Evolutionary conservation across 2,329 filamentous ascomycete species (phyloP).

Genomic region (Neoascochyta sp.): DNA sequence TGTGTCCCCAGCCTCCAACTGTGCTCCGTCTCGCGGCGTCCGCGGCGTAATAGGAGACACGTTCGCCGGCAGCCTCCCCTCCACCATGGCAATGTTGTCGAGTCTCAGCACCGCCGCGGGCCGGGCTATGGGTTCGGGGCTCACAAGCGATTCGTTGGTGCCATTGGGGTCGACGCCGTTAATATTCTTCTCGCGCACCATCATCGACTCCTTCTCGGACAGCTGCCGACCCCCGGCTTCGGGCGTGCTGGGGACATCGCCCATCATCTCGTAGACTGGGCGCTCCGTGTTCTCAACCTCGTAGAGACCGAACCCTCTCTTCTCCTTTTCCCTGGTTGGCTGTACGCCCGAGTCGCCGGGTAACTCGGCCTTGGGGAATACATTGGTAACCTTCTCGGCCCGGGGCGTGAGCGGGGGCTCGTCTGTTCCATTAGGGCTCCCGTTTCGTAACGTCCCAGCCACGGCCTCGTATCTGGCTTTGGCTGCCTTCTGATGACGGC

Average conservation of each 20-base stretch:
- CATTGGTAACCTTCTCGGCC: slow-evolving; percentile 23
- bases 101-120: slow-evolving; percentile 3
- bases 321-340: slow-evolving; percentile 14
- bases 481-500: slow-evolving; percentile 21
- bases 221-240: slow-evolving; percentile 48
- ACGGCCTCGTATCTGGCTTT: slow-evolving; percentile 25
- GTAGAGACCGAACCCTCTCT: slow-evolving; percentile 12
- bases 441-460: slow-evolving; percentile 15
- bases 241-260: slow-evolving; percentile 53
- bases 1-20: slow-evolving; percentile 29
- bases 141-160: slow-evolving; percentile 12
- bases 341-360: slow-evolving; percentile 26
- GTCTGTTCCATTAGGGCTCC: slow-evolving; percentile 16
- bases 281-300: slow-evolving; percentile 39
- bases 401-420: slow-evolving; percentile 21
- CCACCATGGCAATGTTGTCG: slow-evolving; percentile 28
- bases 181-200: slow-evolving; percentile 44
- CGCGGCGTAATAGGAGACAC: slow-evolving; percentile 33
- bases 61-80: slow-evolving; percentile 17
- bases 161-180: slow-evolving; percentile 43
- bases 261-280: slow-evolving; percentile 50
- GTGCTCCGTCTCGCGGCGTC: slow-evolving; percentile 30
- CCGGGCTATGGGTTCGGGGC: slow-evolving; percentile 5
- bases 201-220: slow-evolving; percentile 49
- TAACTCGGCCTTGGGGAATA: slow-evolving; percentile 48